Evolutionary conservation across 495 filamentous ascomycete species (phyloP).

Genomic region (Daldinia concentrica): DNA sequence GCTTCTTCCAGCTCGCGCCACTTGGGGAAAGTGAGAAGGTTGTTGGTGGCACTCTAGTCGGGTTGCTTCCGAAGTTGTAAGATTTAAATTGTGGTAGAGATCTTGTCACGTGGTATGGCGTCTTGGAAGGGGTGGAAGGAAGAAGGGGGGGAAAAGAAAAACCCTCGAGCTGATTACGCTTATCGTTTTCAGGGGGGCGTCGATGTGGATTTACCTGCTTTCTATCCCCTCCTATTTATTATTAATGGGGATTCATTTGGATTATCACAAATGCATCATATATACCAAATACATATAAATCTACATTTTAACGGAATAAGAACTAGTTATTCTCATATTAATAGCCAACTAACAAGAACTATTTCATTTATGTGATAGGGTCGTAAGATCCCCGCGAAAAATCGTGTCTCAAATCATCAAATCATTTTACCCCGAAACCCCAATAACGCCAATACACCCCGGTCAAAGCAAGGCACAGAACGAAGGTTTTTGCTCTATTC

Average conservation of each 20-base stretch:
- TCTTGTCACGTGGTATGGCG: constrained; percentile 8
- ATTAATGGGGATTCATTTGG: neutral
- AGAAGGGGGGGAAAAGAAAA: neutral
- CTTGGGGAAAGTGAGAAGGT: constrained; percentile 61
- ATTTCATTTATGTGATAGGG: neutral
- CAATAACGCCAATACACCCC: constrained; percentile 23
- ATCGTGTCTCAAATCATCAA: neutral
- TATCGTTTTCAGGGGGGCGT: neutral
- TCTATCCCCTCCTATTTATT: neutral
- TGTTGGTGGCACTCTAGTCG: constrained; percentile 56
- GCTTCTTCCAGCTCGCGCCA: constrained; percentile 74
- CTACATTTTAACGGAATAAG: neutral
- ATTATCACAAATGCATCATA: neutral
- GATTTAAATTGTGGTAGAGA: neutral
- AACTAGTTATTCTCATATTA: neutral
- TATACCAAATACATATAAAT: neutral
- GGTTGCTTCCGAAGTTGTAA: constrained; percentile 58
- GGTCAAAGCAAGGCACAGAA: neutral
- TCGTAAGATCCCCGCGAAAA: neutral
- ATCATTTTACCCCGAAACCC: neutral
- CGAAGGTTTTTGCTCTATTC: neutral
- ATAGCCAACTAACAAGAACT: neutral
- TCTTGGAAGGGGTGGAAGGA: neutral
- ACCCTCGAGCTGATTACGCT: neutral
- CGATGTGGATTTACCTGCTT: neutral